These are phyloP conservation scores for Trypethelium eluteriae DNA, from an alignment of 495 filamentous ascomycete genomes.

Conservation along the genomic window DNA sequence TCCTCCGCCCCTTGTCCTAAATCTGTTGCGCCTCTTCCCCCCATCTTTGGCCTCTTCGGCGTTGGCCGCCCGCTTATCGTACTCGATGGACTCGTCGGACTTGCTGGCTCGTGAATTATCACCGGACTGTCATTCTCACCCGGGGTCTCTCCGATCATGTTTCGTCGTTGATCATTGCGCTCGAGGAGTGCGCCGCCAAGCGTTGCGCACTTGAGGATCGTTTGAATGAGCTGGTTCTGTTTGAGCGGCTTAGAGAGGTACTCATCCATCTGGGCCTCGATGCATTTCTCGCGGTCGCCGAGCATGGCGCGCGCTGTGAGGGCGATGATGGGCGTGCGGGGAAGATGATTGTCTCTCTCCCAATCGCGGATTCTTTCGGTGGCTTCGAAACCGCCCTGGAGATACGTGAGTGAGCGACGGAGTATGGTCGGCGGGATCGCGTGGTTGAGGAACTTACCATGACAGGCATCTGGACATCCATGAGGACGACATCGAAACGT, in stretches of 20 bases:
- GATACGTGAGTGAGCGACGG: background rate
- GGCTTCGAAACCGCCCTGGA: conserved; percentile 88
- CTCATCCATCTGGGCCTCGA: conserved; percentile 98
- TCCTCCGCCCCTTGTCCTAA: conserved; percentile 51
- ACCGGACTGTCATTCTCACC: background rate
- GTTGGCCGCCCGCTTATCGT: conserved; percentile 9
- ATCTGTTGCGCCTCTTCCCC: conserved; percentile 55
- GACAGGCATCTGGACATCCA: conserved; percentile 99
- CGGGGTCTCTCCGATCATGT: conserved; percentile 15
- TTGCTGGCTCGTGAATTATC: background rate
- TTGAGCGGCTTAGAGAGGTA: conserved; percentile 97
- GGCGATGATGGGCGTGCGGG: conserved; percentile 90
- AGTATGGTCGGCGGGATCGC: conserved; percentile 4
- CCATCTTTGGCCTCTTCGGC: conserved; percentile 41
- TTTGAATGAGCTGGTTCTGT: conserved; percentile 97
- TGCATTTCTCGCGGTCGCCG: conserved; percentile 96
- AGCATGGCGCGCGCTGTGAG: conserved; percentile 98
- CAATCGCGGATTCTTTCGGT: conserved; percentile 95
- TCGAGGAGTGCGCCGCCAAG: conserved; percentile 84
- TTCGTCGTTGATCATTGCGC: conserved; percentile 27
- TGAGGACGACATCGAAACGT: conserved; percentile 92
- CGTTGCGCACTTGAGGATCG: conserved; percentile 78
- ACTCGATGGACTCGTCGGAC: background rate
- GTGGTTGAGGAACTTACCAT: conserved; percentile 53
- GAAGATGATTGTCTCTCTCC: conserved; percentile 66